Evolutionary conservation across 805 yeast genomes (phyloP).

Genomic region (Cyberlindnera japonica): DNA sequence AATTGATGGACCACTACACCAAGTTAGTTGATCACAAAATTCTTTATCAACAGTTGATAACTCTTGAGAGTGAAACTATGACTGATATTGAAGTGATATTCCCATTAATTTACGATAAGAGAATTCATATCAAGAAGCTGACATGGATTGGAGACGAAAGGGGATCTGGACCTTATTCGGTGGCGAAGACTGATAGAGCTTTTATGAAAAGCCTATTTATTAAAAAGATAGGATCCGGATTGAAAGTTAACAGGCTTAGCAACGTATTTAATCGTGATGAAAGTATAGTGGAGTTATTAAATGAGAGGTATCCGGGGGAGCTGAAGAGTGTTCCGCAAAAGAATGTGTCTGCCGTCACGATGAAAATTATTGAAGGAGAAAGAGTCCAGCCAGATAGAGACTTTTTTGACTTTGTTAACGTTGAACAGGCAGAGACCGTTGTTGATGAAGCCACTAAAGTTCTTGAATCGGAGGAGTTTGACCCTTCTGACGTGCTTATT

Average conservation of each 20-base stretch:
- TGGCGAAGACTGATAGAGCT: background rate
- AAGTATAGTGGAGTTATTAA: background rate
- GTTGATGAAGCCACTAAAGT: no score
- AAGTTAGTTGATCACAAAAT: slow-evolving; percentile 2
- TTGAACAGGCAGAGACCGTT: no score
- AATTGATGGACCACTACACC: slow-evolving; percentile 12
- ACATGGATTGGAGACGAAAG: slow-evolving; percentile 35
- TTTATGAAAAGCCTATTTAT: background rate
- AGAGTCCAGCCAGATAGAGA: no score
- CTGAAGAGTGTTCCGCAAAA: no score
- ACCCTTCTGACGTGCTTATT: no score
- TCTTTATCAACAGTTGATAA: slow-evolving; percentile 30
- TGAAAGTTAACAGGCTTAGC: background rate
- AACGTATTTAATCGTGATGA: background rate
- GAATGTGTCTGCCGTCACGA: no score
- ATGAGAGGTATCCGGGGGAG: background rate
- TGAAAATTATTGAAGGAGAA: no score
- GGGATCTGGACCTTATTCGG: slow-evolving; percentile 22
- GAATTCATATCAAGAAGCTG: slow-evolving; percentile 24
- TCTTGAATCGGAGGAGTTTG: no score
- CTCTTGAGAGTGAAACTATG: slow-evolving; percentile 33
- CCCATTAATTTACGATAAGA: slow-evolving; percentile 23
- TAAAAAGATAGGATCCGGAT: background rate
- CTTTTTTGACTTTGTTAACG: no score
- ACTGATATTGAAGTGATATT: slow-evolving; percentile 32